Base-by-base conservation (phyloP, 1,139 yeast genomes). In the Starmera stellimalicola region DNA sequence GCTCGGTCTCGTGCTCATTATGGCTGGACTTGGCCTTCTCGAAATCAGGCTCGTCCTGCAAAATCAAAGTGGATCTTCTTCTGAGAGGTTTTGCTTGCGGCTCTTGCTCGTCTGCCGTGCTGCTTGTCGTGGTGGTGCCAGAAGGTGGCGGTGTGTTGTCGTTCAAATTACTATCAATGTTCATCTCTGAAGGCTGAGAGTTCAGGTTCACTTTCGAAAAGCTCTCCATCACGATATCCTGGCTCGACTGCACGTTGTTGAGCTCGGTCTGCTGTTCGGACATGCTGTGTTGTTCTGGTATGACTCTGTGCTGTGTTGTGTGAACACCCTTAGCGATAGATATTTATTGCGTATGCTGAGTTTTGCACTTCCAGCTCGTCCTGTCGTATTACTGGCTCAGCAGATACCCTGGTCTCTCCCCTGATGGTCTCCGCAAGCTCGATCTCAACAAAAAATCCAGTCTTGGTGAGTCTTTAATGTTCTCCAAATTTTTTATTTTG, bases 11-110 rank as follows among this genome's bases (percentile, higher is more conserved):
- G 16, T 35, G 33, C 28, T 38, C 29, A 27, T 39, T 33, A 16
- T 34, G 31, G 18, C 37, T 35, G 22, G 58, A 63, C 29, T 60
- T 61, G 54, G 61, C 54, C 36, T 60, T 61, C 34, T 68, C 76
- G 43, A 51, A 47, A 17, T 57, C 62, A 20, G 51, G 47, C 19
- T 61, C 65, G 35, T 60, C 65, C 0, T 62, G 56, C 12, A 61
- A 43, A 7, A 60, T 57, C 25, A 61, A 24, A 0, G 65, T 59
- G 1, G 64, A 59, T 37, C 58, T 57, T 33, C 64, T 49, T 39
- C 62, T 48, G 33, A 47, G 45, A 3, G 47, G 48, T 7, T 37
- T 32, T 8, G 20, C 33, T 10, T 37, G n/a, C n/a, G n/a, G n/a
- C n/a, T n/a, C n/a, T 40, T 5, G 35, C 45, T 27, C 12, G 7